phyloP scores from a whole-genome alignment of 257 asterid species.

The Apocynum venetum region DNA sequence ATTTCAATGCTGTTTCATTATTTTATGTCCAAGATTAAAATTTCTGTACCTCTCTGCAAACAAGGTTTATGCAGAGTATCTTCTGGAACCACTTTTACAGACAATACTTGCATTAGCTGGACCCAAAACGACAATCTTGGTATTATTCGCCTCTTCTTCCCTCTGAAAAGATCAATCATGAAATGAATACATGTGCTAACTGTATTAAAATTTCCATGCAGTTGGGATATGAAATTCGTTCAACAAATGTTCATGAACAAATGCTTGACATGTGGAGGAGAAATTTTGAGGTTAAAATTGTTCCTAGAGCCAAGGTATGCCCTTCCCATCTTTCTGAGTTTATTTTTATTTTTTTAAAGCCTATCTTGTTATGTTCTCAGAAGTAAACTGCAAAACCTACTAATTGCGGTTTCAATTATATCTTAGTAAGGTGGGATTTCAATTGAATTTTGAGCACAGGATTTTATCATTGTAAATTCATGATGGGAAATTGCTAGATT shows the following conservation, averaged over 20 bases:
- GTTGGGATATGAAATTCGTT: constrained; percentile 95
- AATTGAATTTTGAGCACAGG: background rate
- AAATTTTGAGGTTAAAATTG: constrained; percentile 65
- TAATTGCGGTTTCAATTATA: background rate
- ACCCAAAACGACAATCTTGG: constrained; percentile 83
- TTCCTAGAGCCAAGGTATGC: constrained; percentile 77
- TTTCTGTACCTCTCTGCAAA: constrained; percentile 1
- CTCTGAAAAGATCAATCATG: background rate
- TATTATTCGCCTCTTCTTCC: constrained; percentile 22
- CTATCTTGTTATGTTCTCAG: background rate
- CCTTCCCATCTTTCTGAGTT: background rate
- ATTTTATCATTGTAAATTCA: background rate
- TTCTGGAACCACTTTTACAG: constrained; percentile 85
- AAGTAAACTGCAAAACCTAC: background rate
- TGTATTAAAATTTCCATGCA: constrained; percentile 22
- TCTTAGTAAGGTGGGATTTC: background rate
- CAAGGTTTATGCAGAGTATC: constrained; percentile 97
- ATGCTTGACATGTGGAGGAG: constrained; percentile 85
- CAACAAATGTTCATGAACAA: constrained; percentile 82
- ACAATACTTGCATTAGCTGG: constrained; percentile 79
- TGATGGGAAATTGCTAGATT: background rate
- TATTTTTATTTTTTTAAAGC: background rate
- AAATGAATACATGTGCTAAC: background rate
- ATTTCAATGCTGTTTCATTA: constrained; percentile 8
- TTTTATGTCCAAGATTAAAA: constrained; percentile 1